phyloP scores from a whole-genome alignment of 2,329 filamentous ascomycete genomes.

The Alternaria longipes region DNA sequence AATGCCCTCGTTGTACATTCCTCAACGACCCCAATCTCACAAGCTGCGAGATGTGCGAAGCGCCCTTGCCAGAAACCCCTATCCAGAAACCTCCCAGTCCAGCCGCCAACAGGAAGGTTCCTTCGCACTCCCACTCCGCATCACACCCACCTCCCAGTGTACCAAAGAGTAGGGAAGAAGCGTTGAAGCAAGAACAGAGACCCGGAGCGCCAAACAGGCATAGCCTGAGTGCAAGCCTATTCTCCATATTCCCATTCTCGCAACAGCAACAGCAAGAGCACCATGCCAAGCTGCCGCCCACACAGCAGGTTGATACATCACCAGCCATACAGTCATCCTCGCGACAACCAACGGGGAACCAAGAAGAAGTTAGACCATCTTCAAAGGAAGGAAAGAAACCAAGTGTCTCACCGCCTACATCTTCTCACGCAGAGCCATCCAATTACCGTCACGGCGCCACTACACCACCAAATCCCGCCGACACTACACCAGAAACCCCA shows the following conservation, averaged over 20 bases:
- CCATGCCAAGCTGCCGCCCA: constrained; percentile 38
- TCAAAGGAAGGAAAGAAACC: constrained; percentile 9
- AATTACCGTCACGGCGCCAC: constrained; percentile 7
- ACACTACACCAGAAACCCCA: constrained; percentile 11
- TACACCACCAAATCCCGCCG: constrained; percentile 16
- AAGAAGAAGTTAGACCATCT: background rate
- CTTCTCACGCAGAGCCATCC: background rate
- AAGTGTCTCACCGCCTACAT: background rate
- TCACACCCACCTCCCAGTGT: constrained; percentile 36
- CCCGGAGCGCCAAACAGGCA: constrained; percentile 41
- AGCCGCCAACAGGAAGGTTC: constrained; percentile 13
- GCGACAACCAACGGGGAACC: background rate
- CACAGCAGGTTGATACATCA: constrained; percentile 25
- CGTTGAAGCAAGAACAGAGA: constrained; percentile 19
- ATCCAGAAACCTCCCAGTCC: constrained; percentile 39
- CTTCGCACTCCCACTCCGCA: constrained; percentile 41
- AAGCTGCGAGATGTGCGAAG: constrained; percentile 47
- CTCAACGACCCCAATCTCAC: constrained; percentile 45
- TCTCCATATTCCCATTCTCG: constrained; percentile 49
- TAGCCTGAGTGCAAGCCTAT: constrained; percentile 46
- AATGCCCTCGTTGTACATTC: constrained; percentile 48
- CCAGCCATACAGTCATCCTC: constrained; percentile 8
- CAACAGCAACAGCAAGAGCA: constrained; percentile 44
- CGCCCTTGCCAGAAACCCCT: constrained; percentile 34
- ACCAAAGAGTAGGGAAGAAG: constrained; percentile 10